Percentiles rank a stretch among this genome's conserved stretches.
Conservation (phyloP, 2,329 filamentous ascomycete species). For the Neofusicoccum umdonicola region DNA sequence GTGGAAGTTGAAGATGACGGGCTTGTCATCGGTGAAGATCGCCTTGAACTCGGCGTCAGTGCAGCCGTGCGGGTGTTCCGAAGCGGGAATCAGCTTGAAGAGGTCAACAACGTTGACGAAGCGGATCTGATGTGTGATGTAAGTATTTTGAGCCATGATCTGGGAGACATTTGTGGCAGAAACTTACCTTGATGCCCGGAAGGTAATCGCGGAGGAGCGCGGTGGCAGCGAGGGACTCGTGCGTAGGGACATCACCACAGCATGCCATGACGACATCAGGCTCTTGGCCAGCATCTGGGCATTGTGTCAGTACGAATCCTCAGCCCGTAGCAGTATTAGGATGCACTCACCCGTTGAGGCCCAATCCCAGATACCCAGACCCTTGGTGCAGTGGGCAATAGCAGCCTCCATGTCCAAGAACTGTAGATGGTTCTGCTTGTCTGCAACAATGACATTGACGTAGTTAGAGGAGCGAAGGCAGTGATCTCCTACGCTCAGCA, state of each 20-base stretch:
- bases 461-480: conserved; percentile 73
- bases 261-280: conserved; percentile 75
- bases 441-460: conserved; percentile 76
- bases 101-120: conserved; percentile 79
- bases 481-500: conserved; percentile 74
- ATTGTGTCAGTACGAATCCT: conserved; percentile 28
- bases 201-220: conserved; percentile 70
- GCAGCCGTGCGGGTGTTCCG: conserved; percentile 72
- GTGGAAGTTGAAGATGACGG: conserved; percentile 82
- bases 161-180: background rate
- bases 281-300: conserved; percentile 59
- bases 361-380: conserved; percentile 74
- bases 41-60: conserved; percentile 63
- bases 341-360: conserved; percentile 52
- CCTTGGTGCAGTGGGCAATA: conserved; percentile 73
- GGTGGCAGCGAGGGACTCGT: conserved; percentile 72
- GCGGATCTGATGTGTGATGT: conserved; percentile 48
- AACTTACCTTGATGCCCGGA: conserved; percentile 60
- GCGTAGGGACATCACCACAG: conserved; percentile 72
- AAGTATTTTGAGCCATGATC: too few relatives aligned
- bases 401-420: conserved; percentile 73
- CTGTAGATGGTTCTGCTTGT: conserved; percentile 77
- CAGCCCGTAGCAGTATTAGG: too few relatives aligned
- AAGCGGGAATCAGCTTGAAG: conserved; percentile 71
- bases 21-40: conserved; percentile 70